Base-by-base conservation (phyloP, 305 asterid genomes). In the Nicotiana rustica region DNA sequence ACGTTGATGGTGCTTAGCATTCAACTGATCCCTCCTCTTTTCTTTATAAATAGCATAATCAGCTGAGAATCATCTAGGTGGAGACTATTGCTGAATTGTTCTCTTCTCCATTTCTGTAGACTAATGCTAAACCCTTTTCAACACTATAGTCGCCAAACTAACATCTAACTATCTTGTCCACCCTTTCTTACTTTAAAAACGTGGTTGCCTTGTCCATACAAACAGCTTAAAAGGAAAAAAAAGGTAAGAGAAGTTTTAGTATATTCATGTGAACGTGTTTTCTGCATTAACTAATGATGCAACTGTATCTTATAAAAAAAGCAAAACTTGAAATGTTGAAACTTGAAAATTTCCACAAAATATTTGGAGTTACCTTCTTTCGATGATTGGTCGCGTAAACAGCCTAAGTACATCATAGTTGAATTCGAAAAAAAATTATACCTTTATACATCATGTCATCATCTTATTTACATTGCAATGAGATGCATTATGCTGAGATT, bases 371-470 rank as follows among this genome's bases (percentile, higher is more conserved):
- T 66, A 56, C 52, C 33, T 76, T 55, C 49, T 49, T 76, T 76
- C 66, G 55, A 31, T 31, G 66, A 55, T 31, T 76, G 49, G 31
- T 52, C 17, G 10, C 17, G 12, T 75, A 29, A 75, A 75, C 49
- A 52, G 29, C 31, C 80, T 19, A 52, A 52, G 65, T 75, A 75
- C 80, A 75, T 75, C 80, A 52, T 41, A 52, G 65, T 75, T 52
- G 65, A 15, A 1, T 75, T 75, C 65, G 10, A 52, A 62, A 52
- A 52, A 52, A 52, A 2, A 52, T 15, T 14, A 38, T 3, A 56
- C 52, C 62, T 55, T 55, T 55, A 55, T 31, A 17, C 29, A 1
- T 77, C 52, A 77, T 33, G 12, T 77, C n/a, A 77, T 77, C 33
- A 77, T 77, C 67, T 56, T 55, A 56, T 76, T 31, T 55, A n/a